Evolutionary conservation across 805 yeast genomes (phyloP), one percentile per base, ranked within the genome.

Genomic region (Kluyveromyces lactis): DNA sequence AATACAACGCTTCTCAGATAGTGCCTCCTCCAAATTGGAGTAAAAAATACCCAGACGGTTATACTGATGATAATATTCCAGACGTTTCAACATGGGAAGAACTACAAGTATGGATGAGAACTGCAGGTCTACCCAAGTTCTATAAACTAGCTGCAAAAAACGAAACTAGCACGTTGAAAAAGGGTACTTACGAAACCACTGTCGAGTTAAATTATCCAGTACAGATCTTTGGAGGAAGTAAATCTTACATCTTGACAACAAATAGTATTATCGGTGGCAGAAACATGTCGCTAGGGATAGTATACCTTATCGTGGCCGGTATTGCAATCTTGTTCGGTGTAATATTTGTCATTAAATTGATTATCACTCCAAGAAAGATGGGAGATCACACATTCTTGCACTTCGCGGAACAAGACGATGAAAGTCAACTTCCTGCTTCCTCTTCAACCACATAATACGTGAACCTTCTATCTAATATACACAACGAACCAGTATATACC

Each of bases 71-170:
- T 0, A 83, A 82, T 53, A 37, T 84, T 36, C 92, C 92, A 4
- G 84, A 83, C 54, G 56, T 84, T 26, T 66, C 78, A 2, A 60
- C 66, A 7, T 78, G 86, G 86, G 75, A 71, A 42, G 79, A 77
- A 44, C 72, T 84, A 44, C 90, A 83, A 52, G 84, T 83, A 49
- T 84, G 94, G 94, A 83, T 84, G 90, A 72, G 86, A 45, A 87
- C 97, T 1, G 95, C 97, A 0, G 96, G 95, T 0, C 68, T 90
- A 46, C 95, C 97, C 19, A 76, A 81, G 10, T 90, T 92, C 55
- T 78, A 82, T 69, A 90, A 92, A 57, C 63, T 87, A 27, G 89
- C 87, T 31, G 72, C 81, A 33, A 77, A 82, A 49, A 89, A 86
- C 62, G 81, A 77, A 43, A 67, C 75, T 2, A 66, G 66, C 1